Base-by-base conservation (phyloP, 2,329 filamentous ascomycete genomes). In the Fusarium sp. region DNA sequence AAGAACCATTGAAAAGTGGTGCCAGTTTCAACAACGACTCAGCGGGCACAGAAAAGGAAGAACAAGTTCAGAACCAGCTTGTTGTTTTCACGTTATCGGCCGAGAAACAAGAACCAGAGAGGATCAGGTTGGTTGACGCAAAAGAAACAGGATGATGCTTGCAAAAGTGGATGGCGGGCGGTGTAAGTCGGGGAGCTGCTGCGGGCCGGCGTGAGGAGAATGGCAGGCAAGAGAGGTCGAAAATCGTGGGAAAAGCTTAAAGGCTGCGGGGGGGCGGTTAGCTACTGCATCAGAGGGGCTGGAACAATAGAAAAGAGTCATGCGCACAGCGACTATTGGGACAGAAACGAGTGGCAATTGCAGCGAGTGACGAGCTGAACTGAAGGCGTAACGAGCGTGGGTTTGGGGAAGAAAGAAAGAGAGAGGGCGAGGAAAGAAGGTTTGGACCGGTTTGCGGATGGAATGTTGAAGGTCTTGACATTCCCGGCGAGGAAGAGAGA, bases 141-240 rank as follows among this genome's bases (percentile, higher is more conserved):
- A 48, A 47, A 34, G 54, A 58, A 62, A 62, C 54, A 60, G 61
- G 59, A 71, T 75, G 73, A 67, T 75, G 73, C 69, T 67, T 71
- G 65, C 27, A 72, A 60, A 67, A 73, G 71, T 63, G 65, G 58
- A 70, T 67, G 69, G 59, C 59, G 72, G 71, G 73, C 73, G 73
- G 73, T 75, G 73, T 75, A 74, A 74, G 73, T 75, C 71, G 65
- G 72, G 51, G 58, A 75, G 62, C 60, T 66, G 63, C 59, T 68
- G 70, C 63, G 71, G 69, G 62, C 52, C 62, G 56, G 58, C 55
- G 62, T 43, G 43, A 53, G 47, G 52, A 65, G 59, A 63, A 60
- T 31, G 61, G 61, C 44, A 48, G 40, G 46, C 55, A 70, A 52
- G n/a, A 63, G 59, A 68, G 47, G 65, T 63, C 46, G 57, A 65